Conservation (phyloP, 2,329 filamentous ascomycete species). For the Xylaria sp. region DNA sequence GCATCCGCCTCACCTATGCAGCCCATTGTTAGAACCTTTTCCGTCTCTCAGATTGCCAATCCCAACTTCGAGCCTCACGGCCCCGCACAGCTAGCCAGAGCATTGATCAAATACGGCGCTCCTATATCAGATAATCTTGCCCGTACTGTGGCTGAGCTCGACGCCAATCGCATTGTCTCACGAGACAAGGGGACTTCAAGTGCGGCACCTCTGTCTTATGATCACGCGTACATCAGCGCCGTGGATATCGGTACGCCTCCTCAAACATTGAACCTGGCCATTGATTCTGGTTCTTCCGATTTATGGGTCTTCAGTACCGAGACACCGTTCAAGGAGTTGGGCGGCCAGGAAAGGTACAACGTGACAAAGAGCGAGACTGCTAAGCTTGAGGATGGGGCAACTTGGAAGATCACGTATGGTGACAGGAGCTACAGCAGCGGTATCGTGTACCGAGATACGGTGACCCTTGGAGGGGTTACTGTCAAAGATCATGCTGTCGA, state of each 20-base stretch:
- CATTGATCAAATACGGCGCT: conserved; percentile 45
- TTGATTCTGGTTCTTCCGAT: conserved; percentile 50
- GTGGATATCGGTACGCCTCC: conserved; percentile 48
- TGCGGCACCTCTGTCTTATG: conserved; percentile 42
- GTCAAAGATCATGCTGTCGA: conserved; percentile 48
- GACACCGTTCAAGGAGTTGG: conserved; percentile 31
- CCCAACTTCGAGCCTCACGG: conserved; percentile 41
- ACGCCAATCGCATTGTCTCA: conserved; percentile 26
- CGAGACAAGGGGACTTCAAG: conserved; percentile 41
- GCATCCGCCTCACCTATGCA: conserved; percentile 39
- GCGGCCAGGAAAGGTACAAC: conserved; percentile 45
- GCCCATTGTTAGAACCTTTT: conserved; percentile 38
- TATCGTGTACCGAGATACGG: conserved; percentile 47
- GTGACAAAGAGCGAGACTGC: conserved; percentile 42
- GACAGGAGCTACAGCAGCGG: conserved; percentile 49
- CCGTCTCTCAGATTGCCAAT: conserved; percentile 43
- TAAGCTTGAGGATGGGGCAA: conserved; percentile 39
- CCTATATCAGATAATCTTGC: conserved; percentile 42
- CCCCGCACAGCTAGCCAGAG: conserved; percentile 42
- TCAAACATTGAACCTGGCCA: conserved; percentile 47
- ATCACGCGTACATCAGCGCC: conserved; percentile 46
- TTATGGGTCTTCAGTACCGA: conserved; percentile 50
- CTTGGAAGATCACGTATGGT: conserved; percentile 49
- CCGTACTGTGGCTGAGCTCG: conserved; percentile 36
- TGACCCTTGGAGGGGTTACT: conserved; percentile 46